These are phyloP conservation scores for Nakazawaea ambrosiae DNA, from an alignment of 805 yeast genomes.

Conservation along the genomic window DNA sequence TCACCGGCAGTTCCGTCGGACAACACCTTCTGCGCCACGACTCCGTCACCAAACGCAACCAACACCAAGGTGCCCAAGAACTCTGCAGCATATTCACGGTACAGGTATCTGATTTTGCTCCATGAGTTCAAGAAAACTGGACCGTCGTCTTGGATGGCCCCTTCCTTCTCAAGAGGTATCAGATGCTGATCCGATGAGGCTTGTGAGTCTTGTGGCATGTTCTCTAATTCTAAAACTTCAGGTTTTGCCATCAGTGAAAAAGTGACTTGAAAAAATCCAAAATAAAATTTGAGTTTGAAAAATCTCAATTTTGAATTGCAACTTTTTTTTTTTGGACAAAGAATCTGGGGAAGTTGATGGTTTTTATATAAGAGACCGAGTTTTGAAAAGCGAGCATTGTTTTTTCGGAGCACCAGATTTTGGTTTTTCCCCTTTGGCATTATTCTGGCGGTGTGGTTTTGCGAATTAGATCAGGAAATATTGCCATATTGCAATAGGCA, in stretches of 20 bases:
- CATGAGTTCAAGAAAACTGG: conserved; percentile 16
- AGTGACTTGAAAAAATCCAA: neutral
- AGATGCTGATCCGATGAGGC: conserved; percentile 1
- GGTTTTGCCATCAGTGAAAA: conserved; percentile 5
- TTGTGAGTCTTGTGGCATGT: conserved; percentile 8
- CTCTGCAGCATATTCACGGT: conserved; percentile 45
- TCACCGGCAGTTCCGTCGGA: conserved; percentile 33
- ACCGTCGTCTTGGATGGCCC: conserved; percentile 2
- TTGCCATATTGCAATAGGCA: too few relatives aligned
- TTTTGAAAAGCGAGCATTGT: too few relatives aligned
- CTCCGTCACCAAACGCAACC: conserved; percentile 41
- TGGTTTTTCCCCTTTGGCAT: too few relatives aligned
- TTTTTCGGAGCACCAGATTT: too few relatives aligned
- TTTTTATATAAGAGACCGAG: too few relatives aligned
- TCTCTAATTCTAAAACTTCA: conserved; percentile 7
- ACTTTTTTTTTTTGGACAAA: too few relatives aligned
- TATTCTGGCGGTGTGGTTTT: too few relatives aligned
- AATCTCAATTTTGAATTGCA: neutral
- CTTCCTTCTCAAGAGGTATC: neutral
- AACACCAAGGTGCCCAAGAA: conserved; percentile 42
- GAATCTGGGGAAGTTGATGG: neutral
- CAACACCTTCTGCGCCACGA: conserved; percentile 35
- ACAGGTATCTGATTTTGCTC: conserved; percentile 25
- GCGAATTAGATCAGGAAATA: too few relatives aligned
- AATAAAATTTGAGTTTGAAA: neutral